phyloP scores from a whole-genome alignment of 306 rosid species.

The Prunus padus region DNA sequence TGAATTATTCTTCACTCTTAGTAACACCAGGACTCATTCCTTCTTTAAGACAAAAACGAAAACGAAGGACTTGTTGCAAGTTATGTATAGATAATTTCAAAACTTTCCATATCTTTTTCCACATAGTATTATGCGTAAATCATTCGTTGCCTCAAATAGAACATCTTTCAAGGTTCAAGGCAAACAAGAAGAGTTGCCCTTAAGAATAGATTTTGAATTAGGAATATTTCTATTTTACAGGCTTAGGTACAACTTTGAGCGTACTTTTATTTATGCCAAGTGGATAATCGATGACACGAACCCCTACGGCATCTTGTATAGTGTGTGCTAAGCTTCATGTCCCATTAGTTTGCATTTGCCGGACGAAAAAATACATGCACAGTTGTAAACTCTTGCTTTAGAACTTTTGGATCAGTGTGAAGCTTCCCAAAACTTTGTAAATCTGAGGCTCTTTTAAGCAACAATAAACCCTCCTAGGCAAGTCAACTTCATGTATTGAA shows the following conservation, averaged over 20 bases:
- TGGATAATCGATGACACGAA: neutral
- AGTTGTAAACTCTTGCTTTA: neutral
- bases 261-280: too few species aligned
- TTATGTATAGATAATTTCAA: neutral
- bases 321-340: neutral
- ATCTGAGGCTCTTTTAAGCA: constrained; percentile 1
- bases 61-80: neutral
- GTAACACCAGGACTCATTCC: too few species aligned
- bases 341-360: neutral
- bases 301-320: neutral
- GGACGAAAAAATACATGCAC: neutral
- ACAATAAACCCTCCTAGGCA: neutral
- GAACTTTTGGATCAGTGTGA: neutral
- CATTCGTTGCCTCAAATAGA: neutral
- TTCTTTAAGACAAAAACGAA: too few species aligned
- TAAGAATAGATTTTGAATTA: neutral
- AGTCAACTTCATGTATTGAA: neutral
- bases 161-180: neutral
- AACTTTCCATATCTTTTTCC: neutral
- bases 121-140: neutral
- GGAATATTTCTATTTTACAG: neutral
- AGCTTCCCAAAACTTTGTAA: neutral
- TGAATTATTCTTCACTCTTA: too few species aligned
- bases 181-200: neutral
- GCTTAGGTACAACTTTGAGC: neutral